Conservation (phyloP, 805 yeast species). For the Saccharomycopsis sp. region DNA sequence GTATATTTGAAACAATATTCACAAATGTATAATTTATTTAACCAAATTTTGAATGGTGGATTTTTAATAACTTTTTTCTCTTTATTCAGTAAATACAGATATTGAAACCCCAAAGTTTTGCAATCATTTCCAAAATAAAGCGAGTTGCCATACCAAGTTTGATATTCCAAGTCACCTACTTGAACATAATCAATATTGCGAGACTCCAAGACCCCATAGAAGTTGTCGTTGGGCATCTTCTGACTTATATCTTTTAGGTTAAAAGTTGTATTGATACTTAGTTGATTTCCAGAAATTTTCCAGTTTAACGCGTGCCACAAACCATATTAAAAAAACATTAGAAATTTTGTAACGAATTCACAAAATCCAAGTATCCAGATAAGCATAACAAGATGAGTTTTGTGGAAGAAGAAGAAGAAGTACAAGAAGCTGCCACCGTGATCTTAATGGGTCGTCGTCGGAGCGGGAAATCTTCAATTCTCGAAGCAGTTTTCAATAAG, state of each 20-base stretch:
- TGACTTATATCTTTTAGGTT: too few species aligned
- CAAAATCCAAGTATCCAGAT: too few species aligned
- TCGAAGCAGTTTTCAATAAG: conserved; percentile 91
- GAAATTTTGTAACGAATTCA: too few species aligned
- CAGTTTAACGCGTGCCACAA: too few species aligned
- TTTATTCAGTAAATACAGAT: conserved; percentile 18
- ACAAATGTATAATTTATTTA: conserved; percentile 60
- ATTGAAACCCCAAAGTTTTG: conserved; percentile 35
- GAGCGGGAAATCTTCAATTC: conserved; percentile 90
- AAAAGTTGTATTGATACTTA: too few species aligned
- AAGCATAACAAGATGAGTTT: not conserved
- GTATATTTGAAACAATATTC: conserved; percentile 80
- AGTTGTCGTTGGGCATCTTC: conserved; percentile 25
- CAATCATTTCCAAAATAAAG: conserved; percentile 55
- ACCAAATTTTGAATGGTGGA: conserved; percentile 33
- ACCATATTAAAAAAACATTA: too few species aligned
- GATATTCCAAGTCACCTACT: conserved; percentile 57
- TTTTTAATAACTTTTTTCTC: conserved; percentile 16
- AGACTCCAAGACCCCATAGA: conserved; percentile 50
- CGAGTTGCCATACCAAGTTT: conserved; percentile 84
- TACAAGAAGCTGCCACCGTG: conserved; percentile 12
- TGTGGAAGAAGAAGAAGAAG: not conserved
- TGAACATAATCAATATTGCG: conserved; percentile 57
- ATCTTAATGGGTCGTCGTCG: conserved; percentile 24
- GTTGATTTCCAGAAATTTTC: too few species aligned